These are phyloP conservation scores for Monosporascus sp. DNA, from an alignment of 2,329 filamentous ascomycete species.

Conservation along the genomic window DNA sequence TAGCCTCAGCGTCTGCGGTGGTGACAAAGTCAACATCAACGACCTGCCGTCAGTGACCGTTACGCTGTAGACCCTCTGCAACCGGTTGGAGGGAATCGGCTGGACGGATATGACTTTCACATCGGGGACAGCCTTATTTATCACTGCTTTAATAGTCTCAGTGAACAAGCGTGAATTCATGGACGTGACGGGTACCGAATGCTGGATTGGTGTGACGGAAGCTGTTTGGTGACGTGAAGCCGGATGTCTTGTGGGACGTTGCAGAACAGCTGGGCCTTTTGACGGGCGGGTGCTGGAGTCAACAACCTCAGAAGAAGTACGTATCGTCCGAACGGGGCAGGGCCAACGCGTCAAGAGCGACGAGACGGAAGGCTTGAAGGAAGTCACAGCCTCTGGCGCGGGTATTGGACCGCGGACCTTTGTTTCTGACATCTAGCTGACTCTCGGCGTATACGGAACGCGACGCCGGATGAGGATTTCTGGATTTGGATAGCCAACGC, in stretches of 20 bases:
- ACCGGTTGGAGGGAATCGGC: conserved; percentile 30
- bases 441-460: not conserved
- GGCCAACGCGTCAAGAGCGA: not conserved
- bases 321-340: not conserved
- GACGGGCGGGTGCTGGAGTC: conserved; percentile 14
- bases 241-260: conserved; percentile 25
- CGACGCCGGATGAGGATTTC: not conserved
- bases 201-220: conserved; percentile 19
- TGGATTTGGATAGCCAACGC: not conserved
- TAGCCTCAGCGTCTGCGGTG: conserved; percentile 35
- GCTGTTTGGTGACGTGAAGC: conserved; percentile 20
- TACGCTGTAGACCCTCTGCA: conserved; percentile 39
- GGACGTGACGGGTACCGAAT: conserved; percentile 17
- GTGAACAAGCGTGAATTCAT: conserved; percentile 30
- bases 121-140: conserved; percentile 28
- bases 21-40: conserved; percentile 39
- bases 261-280: conserved; percentile 19
- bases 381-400: not conserved
- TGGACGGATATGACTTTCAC: conserved; percentile 28
- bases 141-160: conserved; percentile 30
- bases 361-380: not conserved
- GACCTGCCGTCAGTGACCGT: conserved; percentile 35
- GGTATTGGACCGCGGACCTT: not conserved
- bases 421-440: not conserved
- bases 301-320: conserved; percentile 9